Percentiles rank a stretch among this genome's conserved stretches.
Conservation (phyloP, 352 stramenopile species). For the Phytophthora idaei region DNA sequence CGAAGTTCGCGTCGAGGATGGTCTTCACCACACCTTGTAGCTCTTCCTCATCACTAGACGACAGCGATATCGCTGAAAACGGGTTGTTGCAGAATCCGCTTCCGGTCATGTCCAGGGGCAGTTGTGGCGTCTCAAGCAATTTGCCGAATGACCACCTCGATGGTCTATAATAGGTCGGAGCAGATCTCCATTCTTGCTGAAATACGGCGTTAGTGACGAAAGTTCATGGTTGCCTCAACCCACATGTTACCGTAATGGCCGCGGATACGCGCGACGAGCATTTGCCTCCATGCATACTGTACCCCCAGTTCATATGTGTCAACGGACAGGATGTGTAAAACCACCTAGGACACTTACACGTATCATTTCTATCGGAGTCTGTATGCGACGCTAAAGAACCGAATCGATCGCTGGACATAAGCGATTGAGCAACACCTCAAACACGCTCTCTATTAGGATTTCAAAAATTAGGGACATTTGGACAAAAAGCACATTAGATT, state of each 20-base stretch:
- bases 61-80: conserved; percentile 23
- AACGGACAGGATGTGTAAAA: conserved; percentile 17
- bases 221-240: conserved; percentile 1
- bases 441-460: too few species aligned
- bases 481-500: too few species aligned
- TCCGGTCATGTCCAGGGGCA: too few species aligned
- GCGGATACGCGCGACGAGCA: background rate
- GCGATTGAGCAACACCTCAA: too few species aligned
- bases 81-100: too few species aligned
- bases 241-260: conserved; percentile 3
- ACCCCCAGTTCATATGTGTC: conserved; percentile 16
- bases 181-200: conserved; percentile 8
- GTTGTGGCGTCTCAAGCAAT: background rate
- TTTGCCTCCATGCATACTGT: conserved; percentile 15
- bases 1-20: conserved; percentile 38
- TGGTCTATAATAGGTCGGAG: background rate
- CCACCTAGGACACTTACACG: background rate
- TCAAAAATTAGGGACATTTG: too few species aligned
- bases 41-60: conserved; percentile 12
- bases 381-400: conserved; percentile 1
- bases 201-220: conserved; percentile 6
- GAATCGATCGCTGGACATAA: background rate
- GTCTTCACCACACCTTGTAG: conserved; percentile 31
- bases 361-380: background rate
- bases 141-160: conserved; percentile 4